Conservation (phyloP, 192 early-diverging fungal genomes). For the Gonapodya sp. region DNA sequence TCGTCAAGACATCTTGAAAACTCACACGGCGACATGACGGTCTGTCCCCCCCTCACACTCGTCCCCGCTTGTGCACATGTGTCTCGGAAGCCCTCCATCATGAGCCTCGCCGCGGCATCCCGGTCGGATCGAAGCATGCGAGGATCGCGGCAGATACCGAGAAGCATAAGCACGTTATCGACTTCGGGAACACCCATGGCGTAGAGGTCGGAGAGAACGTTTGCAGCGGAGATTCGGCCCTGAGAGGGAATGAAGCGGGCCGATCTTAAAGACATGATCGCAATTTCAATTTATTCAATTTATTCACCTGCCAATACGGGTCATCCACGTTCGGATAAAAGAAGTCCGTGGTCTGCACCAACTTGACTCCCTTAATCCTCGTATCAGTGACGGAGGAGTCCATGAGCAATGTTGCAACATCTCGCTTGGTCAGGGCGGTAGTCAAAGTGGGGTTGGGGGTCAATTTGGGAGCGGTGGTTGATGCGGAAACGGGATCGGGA, state of each 20-base stretch:
- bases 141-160: neutral
- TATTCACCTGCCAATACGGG: conserved; percentile 8
- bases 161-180: conserved; percentile 14
- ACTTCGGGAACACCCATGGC: conserved; percentile 10
- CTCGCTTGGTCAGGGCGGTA: neutral
- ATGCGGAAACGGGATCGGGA: neutral
- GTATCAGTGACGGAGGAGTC: conserved; percentile 11
- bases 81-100: conserved; percentile 11
- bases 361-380: neutral
- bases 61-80: neutral
- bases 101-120: neutral
- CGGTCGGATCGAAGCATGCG: neutral
- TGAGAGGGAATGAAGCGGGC: neutral
- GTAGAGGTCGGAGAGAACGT: conserved; percentile 13
- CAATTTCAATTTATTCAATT: neutral
- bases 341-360: conserved; percentile 15
- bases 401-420: neutral
- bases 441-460: too few species aligned
- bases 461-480: too few species aligned
- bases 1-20: neutral
- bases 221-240: conserved; percentile 9
- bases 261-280: neutral
- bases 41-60: conserved; percentile 6
- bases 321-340: conserved; percentile 9
- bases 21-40: conserved; percentile 5